Conservation (phyloP, 176 grass and related monocot genomes). For the Oryza brachyantha region DNA sequence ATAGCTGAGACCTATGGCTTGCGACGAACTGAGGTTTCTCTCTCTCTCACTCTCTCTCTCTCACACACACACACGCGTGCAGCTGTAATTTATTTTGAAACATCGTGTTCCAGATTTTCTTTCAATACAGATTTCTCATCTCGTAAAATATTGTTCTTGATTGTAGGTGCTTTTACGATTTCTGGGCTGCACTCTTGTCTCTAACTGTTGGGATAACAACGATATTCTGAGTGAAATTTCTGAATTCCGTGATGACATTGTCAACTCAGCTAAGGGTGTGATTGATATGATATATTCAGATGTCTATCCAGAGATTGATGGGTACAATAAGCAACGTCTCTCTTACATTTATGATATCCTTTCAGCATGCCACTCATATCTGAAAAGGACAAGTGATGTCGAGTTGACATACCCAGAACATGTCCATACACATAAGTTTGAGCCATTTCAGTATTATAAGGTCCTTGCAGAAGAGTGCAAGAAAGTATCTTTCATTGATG, state of each 20-base stretch:
- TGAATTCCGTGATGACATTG: constrained; percentile 86
- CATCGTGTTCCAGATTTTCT: constrained; percentile 30
- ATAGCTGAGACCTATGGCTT: constrained; percentile 87
- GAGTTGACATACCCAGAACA: constrained; percentile 64
- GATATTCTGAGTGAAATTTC: constrained; percentile 87
- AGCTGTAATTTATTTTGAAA: background rate
- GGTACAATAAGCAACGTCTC: constrained; percentile 79
- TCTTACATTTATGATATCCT: constrained; percentile 87
- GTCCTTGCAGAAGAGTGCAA: constrained; percentile 88
- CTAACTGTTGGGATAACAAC: constrained; percentile 77
- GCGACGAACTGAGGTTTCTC: constrained; percentile 67
- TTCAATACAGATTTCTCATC: constrained; percentile 32
- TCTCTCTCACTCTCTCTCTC: background rate
- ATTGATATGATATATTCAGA: constrained; percentile 71
- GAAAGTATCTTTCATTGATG: constrained; percentile 73
- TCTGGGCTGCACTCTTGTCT: constrained; percentile 75
- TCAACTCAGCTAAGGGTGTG: constrained; percentile 68
- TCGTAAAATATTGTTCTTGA: constrained; percentile 36
- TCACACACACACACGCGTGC: background rate
- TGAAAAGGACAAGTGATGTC: constrained; percentile 54
- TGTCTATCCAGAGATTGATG: constrained; percentile 84
- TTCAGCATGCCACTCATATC: constrained; percentile 69
- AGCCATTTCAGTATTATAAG: constrained; percentile 85
- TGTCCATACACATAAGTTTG: constrained; percentile 71
- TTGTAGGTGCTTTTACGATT: constrained; percentile 83